A percentile compares a stretch with the other conserved stretches of the same genome.
Conservation (phyloP, 257 asterid genomes). For the Nicotiana knightiana region DNA sequence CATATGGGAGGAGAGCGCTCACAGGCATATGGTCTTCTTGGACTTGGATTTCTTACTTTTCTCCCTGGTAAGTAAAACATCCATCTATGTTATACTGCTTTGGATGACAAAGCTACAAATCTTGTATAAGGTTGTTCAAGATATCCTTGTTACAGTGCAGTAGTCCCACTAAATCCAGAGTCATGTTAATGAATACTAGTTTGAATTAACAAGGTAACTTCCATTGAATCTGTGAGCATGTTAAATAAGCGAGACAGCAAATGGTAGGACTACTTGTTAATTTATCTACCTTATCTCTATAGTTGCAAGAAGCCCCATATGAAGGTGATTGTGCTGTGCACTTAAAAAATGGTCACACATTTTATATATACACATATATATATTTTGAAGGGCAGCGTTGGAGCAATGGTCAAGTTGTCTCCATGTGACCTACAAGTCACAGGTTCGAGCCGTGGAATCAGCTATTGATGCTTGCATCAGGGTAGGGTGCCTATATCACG, state of each 20-base stretch:
- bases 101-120: background rate
- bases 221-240: background rate
- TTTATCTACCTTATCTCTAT: background rate
- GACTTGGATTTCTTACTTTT: constrained; percentile 71
- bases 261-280: background rate
- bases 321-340: background rate
- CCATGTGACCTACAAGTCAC: no score
- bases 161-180: background rate
- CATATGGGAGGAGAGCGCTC: constrained; percentile 86
- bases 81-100: background rate
- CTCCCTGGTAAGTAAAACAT: constrained; percentile 54
- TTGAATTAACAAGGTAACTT: background rate
- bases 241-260: background rate
- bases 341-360: background rate
- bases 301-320: background rate
- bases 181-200: background rate
- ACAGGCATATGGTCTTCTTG: constrained; percentile 84
- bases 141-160: background rate
- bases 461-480: no score
- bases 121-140: background rate
- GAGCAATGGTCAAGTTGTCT: no score
- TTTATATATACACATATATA: no score
- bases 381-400: no score
- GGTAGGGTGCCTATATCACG: no score
- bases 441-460: no score